Conservation (phyloP, 2,329 filamentous ascomycete species). For the Trichoderma atrobrunneum region DNA sequence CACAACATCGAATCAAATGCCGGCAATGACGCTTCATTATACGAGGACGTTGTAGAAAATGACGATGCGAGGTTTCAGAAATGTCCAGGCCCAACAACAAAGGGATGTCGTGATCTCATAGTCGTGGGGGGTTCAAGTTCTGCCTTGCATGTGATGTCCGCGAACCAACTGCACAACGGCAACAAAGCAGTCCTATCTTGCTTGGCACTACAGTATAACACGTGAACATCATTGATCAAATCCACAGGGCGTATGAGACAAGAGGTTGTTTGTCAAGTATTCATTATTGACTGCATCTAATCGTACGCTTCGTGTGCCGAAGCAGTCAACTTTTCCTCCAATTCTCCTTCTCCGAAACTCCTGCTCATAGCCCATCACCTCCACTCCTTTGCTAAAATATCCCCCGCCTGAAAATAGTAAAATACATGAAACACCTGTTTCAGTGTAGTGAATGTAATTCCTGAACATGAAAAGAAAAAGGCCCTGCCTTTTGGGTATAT, state of each 20-base stretch:
- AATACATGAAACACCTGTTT: background rate
- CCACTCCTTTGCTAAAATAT: background rate
- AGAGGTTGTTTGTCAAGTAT: background rate
- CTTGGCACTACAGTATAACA: background rate
- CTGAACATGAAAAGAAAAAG: background rate
- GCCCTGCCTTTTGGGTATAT: constrained; percentile 13
- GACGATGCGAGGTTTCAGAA: background rate
- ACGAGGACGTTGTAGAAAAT: background rate
- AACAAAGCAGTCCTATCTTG: background rate
- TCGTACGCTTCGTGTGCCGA: background rate
- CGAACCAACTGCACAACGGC: background rate
- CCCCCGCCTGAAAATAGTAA: background rate
- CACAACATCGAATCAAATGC: background rate
- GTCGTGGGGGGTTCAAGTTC: background rate
- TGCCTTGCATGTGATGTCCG: background rate
- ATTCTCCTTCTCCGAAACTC: background rate
- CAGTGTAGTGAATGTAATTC: background rate
- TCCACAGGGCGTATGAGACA: background rate
- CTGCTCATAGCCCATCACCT: background rate
- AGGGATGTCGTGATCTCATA: background rate
- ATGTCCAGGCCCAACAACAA: background rate
- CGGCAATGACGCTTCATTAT: background rate
- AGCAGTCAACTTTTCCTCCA: background rate
- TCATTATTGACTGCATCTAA: background rate
- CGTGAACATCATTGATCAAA: background rate